Evolutionary conservation across 1,284 basidiomycete species (phyloP).

Genomic region (Sphaerobolus stellatus): DNA sequence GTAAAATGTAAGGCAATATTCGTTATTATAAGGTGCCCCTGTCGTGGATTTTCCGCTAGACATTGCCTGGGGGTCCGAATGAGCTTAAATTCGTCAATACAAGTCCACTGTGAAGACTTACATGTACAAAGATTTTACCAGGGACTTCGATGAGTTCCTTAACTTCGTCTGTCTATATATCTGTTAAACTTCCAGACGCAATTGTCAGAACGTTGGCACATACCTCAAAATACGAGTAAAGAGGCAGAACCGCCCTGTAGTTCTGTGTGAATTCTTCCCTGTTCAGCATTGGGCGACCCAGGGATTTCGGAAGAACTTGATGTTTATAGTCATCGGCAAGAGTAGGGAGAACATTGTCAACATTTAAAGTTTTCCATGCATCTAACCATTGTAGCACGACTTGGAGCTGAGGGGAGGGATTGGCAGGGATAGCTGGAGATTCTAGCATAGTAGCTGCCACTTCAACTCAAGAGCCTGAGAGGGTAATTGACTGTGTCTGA

Average conservation of each 20-base stretch:
- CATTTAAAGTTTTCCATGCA: background rate
- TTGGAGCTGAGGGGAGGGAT: constrained; percentile 4
- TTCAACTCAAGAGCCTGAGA: too few species aligned
- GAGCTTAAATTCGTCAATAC: too few species aligned
- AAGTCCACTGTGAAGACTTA: background rate
- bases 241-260: background rate
- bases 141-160: constrained; percentile 2
- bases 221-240: background rate
- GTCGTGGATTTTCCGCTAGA: constrained; percentile 1
- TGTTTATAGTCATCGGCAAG: constrained; percentile 1
- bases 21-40: background rate
- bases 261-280: constrained; percentile 2
- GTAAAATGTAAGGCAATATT: background rate
- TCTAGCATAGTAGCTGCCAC: background rate
- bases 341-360: background rate
- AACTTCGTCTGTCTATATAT: background rate
- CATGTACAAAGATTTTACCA: background rate
- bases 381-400: constrained; percentile 1
- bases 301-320: background rate
- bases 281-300: background rate
- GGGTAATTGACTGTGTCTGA: too few species aligned
- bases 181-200: background rate
- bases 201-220: background rate
- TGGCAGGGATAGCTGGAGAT: background rate
- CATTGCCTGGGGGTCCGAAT: background rate